Base-by-base conservation (phyloP, 163 green algal species). In the Trebouxia gelatinosa region DNA sequence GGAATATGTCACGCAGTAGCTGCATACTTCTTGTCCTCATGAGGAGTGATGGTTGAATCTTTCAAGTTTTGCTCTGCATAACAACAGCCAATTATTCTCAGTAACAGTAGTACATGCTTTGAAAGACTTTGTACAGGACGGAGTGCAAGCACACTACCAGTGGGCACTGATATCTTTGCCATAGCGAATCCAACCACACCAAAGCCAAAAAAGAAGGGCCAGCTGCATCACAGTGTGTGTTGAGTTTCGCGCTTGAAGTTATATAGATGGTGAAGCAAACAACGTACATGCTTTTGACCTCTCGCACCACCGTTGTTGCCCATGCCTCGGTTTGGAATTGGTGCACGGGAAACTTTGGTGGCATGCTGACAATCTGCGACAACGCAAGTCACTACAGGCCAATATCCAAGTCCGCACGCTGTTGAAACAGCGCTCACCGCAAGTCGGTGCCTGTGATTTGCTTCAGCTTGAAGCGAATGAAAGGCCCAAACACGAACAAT, bases 1-100 rank as follows among this genome's bases (percentile, higher is more conserved):
- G n/a, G n/a, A n/a, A n/a, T n/a, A n/a, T n/a, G n/a, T n/a, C n/a
- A n/a, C n/a, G n/a, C n/a, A n/a, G n/a, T n/a, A n/a, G n/a, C n/a
- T n/a, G n/a, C n/a, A n/a, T n/a, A n/a, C n/a, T n/a, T n/a, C 35
- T 72, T 72, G 64, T 72, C 64, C 35, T 72, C 64, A 72, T 72
- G 64, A 17, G 64, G 64, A 28, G 64, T 72, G 19, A 72, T 72
- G 23, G 64, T 72, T 3, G 64, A 72, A 21, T 51, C 50, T 51
- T 34, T 72, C 32, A 72, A 29, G 19, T 72, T 37, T 34, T 72
- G 35, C 64, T 72, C 64, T 72, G 64, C 64, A 72, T n/a, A n/a
- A 23, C 21, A 51, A 23, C 13, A 13, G 43, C 43, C 9, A 54
- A 54, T 9, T 9, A 23, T 9, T 54, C 13, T 13, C 9, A 13